Evolutionary conservation across 768 basidiomycete genomes (phyloP).

Genomic region (Crassisporium funariophilum): DNA sequence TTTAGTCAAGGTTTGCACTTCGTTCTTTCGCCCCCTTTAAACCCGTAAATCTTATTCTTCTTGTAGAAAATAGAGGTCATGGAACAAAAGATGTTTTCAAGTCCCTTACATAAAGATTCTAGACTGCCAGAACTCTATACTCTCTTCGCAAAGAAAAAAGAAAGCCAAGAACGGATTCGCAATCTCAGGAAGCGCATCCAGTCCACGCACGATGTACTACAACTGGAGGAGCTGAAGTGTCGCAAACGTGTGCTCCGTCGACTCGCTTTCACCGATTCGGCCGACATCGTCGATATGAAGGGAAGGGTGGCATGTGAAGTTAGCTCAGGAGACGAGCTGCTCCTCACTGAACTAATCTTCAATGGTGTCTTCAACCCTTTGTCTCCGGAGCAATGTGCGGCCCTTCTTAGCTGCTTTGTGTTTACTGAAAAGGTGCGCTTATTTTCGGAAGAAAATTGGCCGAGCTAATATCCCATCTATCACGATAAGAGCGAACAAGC

Average conservation of each 20-base stretch:
- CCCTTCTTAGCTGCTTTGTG: conserved; percentile 95
- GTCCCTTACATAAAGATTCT: conserved; percentile 77
- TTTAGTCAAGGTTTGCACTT: conserved; percentile 67
- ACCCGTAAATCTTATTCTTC: neutral
- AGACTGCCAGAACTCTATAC: conserved; percentile 82
- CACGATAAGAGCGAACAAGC: conserved; percentile 73
- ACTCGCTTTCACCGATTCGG: conserved; percentile 83
- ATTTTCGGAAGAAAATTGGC: neutral
- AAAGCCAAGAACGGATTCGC: conserved; percentile 68
- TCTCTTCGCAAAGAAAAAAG: conserved; percentile 75
- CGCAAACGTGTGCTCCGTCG: conserved; percentile 93
- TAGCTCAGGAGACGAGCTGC: conserved; percentile 92
- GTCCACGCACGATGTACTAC: conserved; percentile 88
- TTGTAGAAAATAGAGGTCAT: conserved; percentile 86
- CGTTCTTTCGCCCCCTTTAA: neutral
- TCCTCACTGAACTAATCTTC: conserved; percentile 96
- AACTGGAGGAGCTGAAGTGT: conserved; percentile 94
- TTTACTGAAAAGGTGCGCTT: conserved; percentile 93
- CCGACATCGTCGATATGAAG: conserved; percentile 97
- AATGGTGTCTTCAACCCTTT: conserved; percentile 94
- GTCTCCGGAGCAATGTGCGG: conserved; percentile 89
- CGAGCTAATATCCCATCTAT: neutral
- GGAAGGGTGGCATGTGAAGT: conserved; percentile 99
- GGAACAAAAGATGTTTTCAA: conserved; percentile 83
- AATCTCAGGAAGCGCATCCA: conserved; percentile 84